Evolutionary conservation across 2,329 filamentous ascomycete species (phyloP).

Genomic region (Clonostachys rhizophaga): DNA sequence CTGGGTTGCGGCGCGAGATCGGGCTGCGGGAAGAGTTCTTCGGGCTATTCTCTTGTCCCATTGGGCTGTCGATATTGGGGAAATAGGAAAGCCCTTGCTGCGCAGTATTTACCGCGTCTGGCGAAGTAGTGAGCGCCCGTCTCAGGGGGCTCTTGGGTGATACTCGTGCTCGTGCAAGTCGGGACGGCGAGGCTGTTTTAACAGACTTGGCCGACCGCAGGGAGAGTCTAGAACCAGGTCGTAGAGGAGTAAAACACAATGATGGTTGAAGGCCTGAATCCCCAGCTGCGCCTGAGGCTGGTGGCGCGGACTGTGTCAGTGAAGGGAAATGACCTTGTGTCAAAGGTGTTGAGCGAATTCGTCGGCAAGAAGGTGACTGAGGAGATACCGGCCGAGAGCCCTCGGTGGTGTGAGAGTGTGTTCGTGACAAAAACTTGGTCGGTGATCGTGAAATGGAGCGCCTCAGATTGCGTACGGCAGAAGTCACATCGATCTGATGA

Average conservation of each 20-base stretch:
- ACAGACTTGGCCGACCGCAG: constrained; percentile 58
- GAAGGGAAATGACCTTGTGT: constrained; percentile 12
- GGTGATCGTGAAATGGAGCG: constrained; percentile 91
- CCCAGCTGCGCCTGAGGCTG: constrained; percentile 18
- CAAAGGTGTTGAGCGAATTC: constrained; percentile 29
- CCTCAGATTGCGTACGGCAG: constrained; percentile 76
- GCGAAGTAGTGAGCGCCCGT: constrained; percentile 66
- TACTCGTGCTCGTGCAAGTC: constrained; percentile 58
- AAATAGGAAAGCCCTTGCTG: constrained; percentile 5
- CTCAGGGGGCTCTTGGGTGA: constrained; percentile 80
- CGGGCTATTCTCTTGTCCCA: constrained; percentile 35
- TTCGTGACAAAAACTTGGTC: constrained; percentile 70
- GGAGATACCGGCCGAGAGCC: constrained; percentile 38
- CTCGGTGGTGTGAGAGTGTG: constrained; percentile 40
- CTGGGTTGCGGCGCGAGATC: background rate
- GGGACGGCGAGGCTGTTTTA: constrained; percentile 47
- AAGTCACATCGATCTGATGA: constrained; percentile 77
- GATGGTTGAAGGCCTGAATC: constrained; percentile 28
- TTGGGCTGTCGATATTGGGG: constrained; percentile 3
- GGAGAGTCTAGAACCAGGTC: constrained; percentile 62
- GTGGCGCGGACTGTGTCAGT: constrained; percentile 26
- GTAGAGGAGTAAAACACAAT: constrained; percentile 59
- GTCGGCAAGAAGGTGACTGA: constrained; percentile 44
- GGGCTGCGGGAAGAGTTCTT: constrained; percentile 13
- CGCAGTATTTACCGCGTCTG: constrained; percentile 63